Base-by-base conservation (phyloP, 208 protist genomes). In the Acanthamoeba pearcei region DNA sequence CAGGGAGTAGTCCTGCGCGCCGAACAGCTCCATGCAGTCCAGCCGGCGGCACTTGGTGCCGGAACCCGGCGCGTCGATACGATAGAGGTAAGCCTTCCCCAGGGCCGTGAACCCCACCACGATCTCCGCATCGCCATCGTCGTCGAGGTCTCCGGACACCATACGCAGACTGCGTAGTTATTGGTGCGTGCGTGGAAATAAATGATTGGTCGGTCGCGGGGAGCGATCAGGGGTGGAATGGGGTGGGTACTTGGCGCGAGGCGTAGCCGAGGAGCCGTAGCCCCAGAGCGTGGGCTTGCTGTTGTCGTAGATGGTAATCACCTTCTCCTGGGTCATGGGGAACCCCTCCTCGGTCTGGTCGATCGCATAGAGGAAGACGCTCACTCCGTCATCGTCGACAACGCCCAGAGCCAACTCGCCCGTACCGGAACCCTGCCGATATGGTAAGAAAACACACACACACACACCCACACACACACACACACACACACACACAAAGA, bases 61-160 rank as follows among this genome's bases (percentile, higher is more conserved):
- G 32, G 38, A 24, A 6, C 46, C 76, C 9, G 49, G 46, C 35
- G 76, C 4, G 49, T 60, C 49, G 76, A 85, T 85, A 22, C 76
- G 49, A 12, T 29, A 15, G 15, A 85, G 9, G 46, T 85, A 27
- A 1, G 76, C 76, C 76, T 29, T 27, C 13, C 76, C 46, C 8
- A 35, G 38, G 38, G 76, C 24, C 5, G 76, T 57, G 27, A 32
- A 62, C 38, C 38, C 35, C 38, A 85, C 46, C 5, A 85, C 70
- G 70, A 78, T 46, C 70, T 78, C 70, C 24, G 70, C 27, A 22
- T 85, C 76, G 49, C 76, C 76, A 35, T 85, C 76, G 76, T 85
- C 76, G 46, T 85, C 76, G 9, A 85, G 76, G 49, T 85, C 76
- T 15, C 76, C 76, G 12, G 76, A 62, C 42, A 85, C 46, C 76